Base-by-base conservation (phyloP, 768 basidiomycete genomes). In the Boletus subcaerulescens region DNA sequence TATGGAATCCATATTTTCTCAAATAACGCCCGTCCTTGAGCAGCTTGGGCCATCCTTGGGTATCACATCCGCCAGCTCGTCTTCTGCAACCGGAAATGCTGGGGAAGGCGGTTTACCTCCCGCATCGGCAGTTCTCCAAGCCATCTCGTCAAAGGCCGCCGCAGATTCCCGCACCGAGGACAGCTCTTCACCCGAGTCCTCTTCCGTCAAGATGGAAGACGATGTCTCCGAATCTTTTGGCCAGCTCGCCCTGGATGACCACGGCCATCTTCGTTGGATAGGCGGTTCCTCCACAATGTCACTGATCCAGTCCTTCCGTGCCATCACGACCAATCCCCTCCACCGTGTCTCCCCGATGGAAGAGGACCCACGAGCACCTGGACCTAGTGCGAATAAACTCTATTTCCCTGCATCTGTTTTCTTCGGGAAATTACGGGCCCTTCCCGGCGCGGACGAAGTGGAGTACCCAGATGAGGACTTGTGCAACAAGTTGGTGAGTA, bases 251-350 rank as follows among this genome's bases (percentile, higher is more conserved):
- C 77, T 93, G 39, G 91, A 93, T 63, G 92, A 93, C 67, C 87
- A 92, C 60, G 91, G 91, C 32, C 90, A 92, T 70, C 84, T 90
- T 81, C 84, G 91, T 55, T 93, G 91, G 91, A 93, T 93, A 62
- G 91, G 91, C 40, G 89, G 91, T 49, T 93, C 92, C 5, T 93
- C 91, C 15, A 91, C 91, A 20, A 92, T 93, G 91, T 90, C 91
- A 7, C 80, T 93, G 61, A 91, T 93, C 45, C 91, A 93, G 66
- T 91, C 90, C 5, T 93, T 93, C 76, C 84, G 82, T 57, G 83
- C 87, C 43, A 72, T 87, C 58, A 90, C 88, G 22, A 80, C 87
- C 6, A 84, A 84, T 31, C 88, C 87, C 7, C 74, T 88, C 20
- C 82, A 87, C 65, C 87, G 88, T 55, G 81, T 88, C 53, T 92